Evolutionary conservation across 179 eudicot species (phyloP).

Genomic region (Actinidia polygama): DNA sequence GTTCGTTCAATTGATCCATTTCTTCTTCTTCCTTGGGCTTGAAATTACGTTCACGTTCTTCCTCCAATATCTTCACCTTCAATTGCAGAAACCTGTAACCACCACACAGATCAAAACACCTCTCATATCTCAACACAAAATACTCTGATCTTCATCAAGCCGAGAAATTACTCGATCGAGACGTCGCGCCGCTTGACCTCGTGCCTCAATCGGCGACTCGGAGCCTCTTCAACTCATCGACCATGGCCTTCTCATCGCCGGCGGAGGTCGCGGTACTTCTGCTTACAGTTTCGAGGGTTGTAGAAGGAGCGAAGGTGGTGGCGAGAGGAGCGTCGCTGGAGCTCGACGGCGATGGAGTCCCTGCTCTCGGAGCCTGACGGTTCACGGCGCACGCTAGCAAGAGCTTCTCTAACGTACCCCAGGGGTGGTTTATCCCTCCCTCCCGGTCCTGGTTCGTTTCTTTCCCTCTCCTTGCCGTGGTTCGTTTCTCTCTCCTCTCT

Average conservation of each 20-base stretch:
- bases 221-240: constrained; percentile 44
- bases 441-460: constrained; percentile 26
- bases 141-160: background rate
- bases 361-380: constrained; percentile 49
- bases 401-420: constrained; percentile 59
- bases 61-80: constrained; percentile 54
- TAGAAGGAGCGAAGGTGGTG: constrained; percentile 18
- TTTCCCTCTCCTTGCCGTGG: constrained; percentile 25
- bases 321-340: constrained; percentile 28
- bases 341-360: constrained; percentile 52
- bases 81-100: constrained; percentile 45
- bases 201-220: constrained; percentile 52
- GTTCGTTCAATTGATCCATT: constrained; percentile 38
- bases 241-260: constrained; percentile 29
- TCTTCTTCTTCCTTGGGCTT: constrained; percentile 14
- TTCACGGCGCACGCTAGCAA: constrained; percentile 51
- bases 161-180: constrained; percentile 52
- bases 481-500: constrained; percentile 1
- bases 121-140: constrained; percentile 32
- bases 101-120: constrained; percentile 13
- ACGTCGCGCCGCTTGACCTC: constrained; percentile 46
- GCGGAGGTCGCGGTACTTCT: constrained; percentile 38
- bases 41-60: constrained; percentile 35
- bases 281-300: constrained; percentile 36
- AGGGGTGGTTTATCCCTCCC: constrained; percentile 25